Evolutionary conservation across 2,329 filamentous ascomycete genomes (phyloP), one percentile per base, ranked within the genome.

Genomic region (Macrophomina phaseolina): DNA sequence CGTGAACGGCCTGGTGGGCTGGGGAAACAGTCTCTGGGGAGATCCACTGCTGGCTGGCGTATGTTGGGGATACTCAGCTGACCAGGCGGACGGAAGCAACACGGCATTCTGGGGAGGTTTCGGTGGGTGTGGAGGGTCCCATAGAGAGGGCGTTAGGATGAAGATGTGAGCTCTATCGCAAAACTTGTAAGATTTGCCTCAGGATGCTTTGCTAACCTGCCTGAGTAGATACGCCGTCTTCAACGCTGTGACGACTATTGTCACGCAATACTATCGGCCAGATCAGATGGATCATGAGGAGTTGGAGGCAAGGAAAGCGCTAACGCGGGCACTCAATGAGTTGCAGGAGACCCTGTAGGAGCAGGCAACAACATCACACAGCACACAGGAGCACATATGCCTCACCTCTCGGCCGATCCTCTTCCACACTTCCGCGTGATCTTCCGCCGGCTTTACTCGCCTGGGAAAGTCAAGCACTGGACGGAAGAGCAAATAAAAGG

Each of bases 21-120:
- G 85, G 67, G 82, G 84, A 8, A 82, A 80, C 63, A 82, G 83
- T 14, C 72, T 87, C 3, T 88, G 85, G 85, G 86, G 86, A 1
- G 86, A 88, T 73, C 76, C 83, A 9, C 78, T 84, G 68, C 82
- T 88, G 80, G 82, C 80, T 7, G 83, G n/a, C 46, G 84, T 65
- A 81, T 84, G 3, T 71, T 79, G 66, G 70, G 70, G 30, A n/a
- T 36, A 62, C 30, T 84, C 84, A 64, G 80, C 71, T 48, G 69
- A 55, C 16, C 30, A 32, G 36, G 49, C 28, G 8, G 12, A 32
- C 30, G 49, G 23, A 36, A 53, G 61, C 34, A 52, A 64, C 36
- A 32, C 36, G 74, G 76, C 77, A 1, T 82, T 83, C 68, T 78
- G 77, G 60, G 77, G 81, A 58, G 81, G 81, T 0, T 80, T 78